These are phyloP conservation scores for Teunomyces pallodes DNA, from an alignment of 805 yeast genomes.

Conservation along the genomic window DNA sequence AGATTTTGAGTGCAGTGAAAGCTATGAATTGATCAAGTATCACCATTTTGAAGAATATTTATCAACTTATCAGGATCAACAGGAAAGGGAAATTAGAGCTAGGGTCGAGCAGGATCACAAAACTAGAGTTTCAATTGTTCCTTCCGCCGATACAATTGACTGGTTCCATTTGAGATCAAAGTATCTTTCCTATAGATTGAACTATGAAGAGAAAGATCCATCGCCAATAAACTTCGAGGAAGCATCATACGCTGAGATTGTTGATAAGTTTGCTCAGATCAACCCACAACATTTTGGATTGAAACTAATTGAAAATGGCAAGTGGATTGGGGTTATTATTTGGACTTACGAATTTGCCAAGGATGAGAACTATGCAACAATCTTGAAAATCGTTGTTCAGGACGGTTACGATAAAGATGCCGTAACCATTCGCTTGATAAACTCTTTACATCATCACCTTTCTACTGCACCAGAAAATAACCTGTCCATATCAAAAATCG, in stretches of 20 bases:
- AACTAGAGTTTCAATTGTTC: constrained; percentile 28
- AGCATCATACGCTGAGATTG: constrained; percentile 16
- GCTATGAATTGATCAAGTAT: constrained; percentile 12
- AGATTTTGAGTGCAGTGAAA: constrained; percentile 5
- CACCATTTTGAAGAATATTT: constrained; percentile 29
- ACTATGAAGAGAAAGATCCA: constrained; percentile 11
- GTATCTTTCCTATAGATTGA: constrained; percentile 23
- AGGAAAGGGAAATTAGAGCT: constrained; percentile 14
- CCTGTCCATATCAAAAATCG: constrained; percentile 17
- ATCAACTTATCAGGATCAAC: constrained; percentile 18
- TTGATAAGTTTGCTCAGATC: constrained; percentile 17
- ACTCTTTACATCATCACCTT: constrained; percentile 14
- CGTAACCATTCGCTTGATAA: constrained; percentile 14
- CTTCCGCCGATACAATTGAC: constrained; percentile 28
- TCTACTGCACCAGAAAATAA: constrained; percentile 11
- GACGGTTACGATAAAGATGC: constrained; percentile 16
- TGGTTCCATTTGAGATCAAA: constrained; percentile 45
- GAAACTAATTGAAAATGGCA: constrained; percentile 17
- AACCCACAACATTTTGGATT: constrained; percentile 36
- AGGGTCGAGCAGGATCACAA: constrained; percentile 27
- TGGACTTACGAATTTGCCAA: constrained; percentile 41
- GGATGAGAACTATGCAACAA: constrained; percentile 21
- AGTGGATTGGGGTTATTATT: constrained; percentile 26
- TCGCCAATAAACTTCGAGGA: constrained; percentile 16
- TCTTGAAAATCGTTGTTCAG: constrained; percentile 26